Percentiles rank a stretch among this genome's conserved stretches.
Evolutionary conservation across 192 early-diverging fungal genomes (phyloP).

Genomic region (Entrophospora sp.): DNA sequence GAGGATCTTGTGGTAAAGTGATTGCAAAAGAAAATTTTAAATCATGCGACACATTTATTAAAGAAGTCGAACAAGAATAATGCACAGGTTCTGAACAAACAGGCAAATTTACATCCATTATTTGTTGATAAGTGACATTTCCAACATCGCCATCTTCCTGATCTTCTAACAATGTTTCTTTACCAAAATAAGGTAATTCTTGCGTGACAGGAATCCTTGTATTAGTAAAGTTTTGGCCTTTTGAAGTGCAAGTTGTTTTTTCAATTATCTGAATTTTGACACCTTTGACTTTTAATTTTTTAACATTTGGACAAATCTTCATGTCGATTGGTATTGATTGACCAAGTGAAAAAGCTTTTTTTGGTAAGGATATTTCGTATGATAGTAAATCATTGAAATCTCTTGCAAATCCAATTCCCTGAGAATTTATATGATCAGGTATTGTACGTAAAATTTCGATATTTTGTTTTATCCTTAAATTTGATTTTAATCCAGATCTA

Average conservation of each 20-base stretch:
- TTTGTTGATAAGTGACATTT: conserved; percentile 2
- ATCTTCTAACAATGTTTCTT: background rate
- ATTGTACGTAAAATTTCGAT: conserved; percentile 10
- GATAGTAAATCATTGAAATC: conserved; percentile 2
- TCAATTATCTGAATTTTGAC: background rate
- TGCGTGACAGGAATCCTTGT: background rate
- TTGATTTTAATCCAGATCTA: background rate
- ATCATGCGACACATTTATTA: conserved; percentile 7
- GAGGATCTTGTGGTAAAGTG: background rate
- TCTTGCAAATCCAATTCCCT: conserved; percentile 9
- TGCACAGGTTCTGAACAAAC: background rate
- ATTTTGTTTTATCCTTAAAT: background rate
- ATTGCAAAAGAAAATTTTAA: conserved; percentile 1
- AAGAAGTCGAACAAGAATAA: background rate
- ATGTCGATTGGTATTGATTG: conserved; percentile 5
- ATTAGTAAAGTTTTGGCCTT: background rate
- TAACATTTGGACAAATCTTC: conserved; percentile 4
- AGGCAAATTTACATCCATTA: background rate
- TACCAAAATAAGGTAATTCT: background rate
- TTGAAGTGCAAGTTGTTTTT: background rate
- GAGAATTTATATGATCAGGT: conserved; percentile 2
- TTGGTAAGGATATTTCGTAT: background rate
- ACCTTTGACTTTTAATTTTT: background rate
- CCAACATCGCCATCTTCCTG: conserved; percentile 2
- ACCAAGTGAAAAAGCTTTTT: background rate